Percentiles rank a stretch among this genome's conserved stretches.
These are phyloP conservation scores for Karstenula rhodostoma DNA, from an alignment of 2,329 filamentous ascomycete genomes.

Conservation along the genomic window DNA sequence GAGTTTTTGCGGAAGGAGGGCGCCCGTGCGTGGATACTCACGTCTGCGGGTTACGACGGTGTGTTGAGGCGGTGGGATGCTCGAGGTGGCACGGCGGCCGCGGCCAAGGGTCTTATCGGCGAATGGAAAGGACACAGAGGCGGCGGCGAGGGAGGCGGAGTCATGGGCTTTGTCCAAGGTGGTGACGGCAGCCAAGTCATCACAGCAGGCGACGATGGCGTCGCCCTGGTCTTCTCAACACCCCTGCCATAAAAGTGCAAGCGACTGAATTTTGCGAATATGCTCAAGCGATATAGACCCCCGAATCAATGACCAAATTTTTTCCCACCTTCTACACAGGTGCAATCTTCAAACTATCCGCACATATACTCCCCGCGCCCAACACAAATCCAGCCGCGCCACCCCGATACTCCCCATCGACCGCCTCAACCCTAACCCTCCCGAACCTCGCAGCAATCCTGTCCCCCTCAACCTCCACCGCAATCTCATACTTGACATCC, in stretches of 20 bases:
- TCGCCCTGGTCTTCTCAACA: conserved; percentile 39
- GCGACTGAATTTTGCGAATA: not conserved
- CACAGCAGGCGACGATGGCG: conserved; percentile 85
- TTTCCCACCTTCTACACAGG: not conserved
- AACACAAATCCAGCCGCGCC: conserved; percentile 14
- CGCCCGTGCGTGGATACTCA: conserved; percentile 72
- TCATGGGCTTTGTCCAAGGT: conserved; percentile 87
- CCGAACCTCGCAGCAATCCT: conserved; percentile 4
- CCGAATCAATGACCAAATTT: not conserved
- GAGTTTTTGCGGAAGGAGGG: conserved; percentile 73
- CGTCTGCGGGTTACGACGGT: conserved; percentile 90
- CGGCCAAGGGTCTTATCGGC: conserved; percentile 74
- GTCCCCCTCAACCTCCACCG: conserved; percentile 4
- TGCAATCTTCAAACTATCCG: conserved; percentile 7
- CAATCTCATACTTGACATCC: conserved; percentile 9
- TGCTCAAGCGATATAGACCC: not conserved
- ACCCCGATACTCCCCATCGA: conserved; percentile 12
- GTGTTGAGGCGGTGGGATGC: conserved; percentile 89
- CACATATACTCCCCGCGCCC: conserved; percentile 7
- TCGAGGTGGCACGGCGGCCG: conserved; percentile 70
- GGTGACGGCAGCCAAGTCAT: conserved; percentile 76
- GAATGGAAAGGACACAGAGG: conserved; percentile 93
- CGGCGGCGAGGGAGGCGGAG: conserved; percentile 84
- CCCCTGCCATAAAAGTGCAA: conserved; percentile 16
- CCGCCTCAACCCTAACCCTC: not conserved